Base-by-base conservation (phyloP, 176 grass and related monocot species). In the Saccharum spontaneum region DNA sequence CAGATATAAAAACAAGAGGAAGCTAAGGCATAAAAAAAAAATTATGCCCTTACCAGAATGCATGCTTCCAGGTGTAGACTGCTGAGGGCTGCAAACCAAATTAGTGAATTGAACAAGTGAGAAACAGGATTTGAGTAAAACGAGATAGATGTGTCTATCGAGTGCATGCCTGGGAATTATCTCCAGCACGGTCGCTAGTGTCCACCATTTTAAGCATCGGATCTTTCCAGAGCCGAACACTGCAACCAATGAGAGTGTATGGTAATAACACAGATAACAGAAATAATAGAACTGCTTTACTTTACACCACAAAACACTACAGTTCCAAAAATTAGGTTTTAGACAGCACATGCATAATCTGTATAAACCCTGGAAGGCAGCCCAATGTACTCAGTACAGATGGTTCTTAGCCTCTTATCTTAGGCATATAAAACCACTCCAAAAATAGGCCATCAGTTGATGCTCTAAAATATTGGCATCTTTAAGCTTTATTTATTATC, bases 21-120 rank as follows among this genome's bases (percentile, higher is more conserved):
- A 82, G 17, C 28, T 34, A 66, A 66, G 12, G 22, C 31, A 84
- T 6, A 17, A 80, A 23, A 69, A 43, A 61, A 4, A 82, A 7
- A 10, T 55, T 20, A 18, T 63, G 17, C 60, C 54, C 86, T 92
- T 74, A 96, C 97, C 93, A 92, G 79, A 99, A 99, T 62, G 97
- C 91, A 91, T 99, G 91, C 81, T 99, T 99, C 93, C 97, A 95
- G 24, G 91, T 92, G 87, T 94, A 99, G n/a, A 92, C 79, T 37
- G 89, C 93, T 75, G 82, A 82, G 2, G 97, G 93, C 97, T 99
- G 79, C 49, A 94, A 90, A 78, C 37, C 37, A 69, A 74, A 91
- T 75, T 20, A 44, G 34, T 4, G 16, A 80, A 62, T 71, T 71
- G 50, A 73, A 79, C 22, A 90, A 41, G 82, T 82, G 39, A 88